Conservation (phyloP, 2,329 filamentous ascomycete species). For the Ploettnerulaceae sp. region DNA sequence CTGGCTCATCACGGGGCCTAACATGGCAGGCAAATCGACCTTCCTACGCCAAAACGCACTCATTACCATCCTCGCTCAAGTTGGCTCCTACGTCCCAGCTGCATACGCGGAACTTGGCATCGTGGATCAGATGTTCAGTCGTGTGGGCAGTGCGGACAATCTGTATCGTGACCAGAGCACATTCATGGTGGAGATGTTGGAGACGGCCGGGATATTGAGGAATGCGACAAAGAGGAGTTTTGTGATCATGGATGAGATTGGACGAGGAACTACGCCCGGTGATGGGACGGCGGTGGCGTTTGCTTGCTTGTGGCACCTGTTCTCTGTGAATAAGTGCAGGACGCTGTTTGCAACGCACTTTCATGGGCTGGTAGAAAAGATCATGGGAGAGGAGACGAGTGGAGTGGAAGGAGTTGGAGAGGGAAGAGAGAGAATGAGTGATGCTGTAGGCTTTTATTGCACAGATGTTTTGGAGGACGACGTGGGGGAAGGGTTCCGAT, state of each 20-base stretch:
- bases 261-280: constrained; percentile 86
- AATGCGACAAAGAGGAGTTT: constrained; percentile 80
- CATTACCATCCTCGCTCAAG: constrained; percentile 88
- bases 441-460: constrained; percentile 56
- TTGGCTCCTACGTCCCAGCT: constrained; percentile 88
- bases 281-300: constrained; percentile 89
- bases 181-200: constrained; percentile 99
- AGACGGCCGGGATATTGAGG: constrained; percentile 85
- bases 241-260: constrained; percentile 98
- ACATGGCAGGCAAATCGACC: constrained; percentile 97
- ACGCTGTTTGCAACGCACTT: constrained; percentile 95
- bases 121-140: constrained; percentile 93
- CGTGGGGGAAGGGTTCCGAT: constrained; percentile 65
- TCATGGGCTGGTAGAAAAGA: constrained; percentile 74
- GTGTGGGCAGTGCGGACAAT: constrained; percentile 90
- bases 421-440: constrained; percentile 42
- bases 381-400: too few relatives aligned
- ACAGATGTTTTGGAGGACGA: constrained; percentile 78
- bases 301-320: constrained; percentile 80
- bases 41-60: constrained; percentile 94
- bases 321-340: constrained; percentile 70
- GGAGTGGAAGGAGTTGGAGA: too few relatives aligned
- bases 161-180: constrained; percentile 93
- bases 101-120: constrained; percentile 80
- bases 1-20: constrained; percentile 75